Percentiles rank a stretch among this genome's conserved stretches.
Conservation (phyloP, 345 rosid species). For the Reutealis trisperma region DNA sequence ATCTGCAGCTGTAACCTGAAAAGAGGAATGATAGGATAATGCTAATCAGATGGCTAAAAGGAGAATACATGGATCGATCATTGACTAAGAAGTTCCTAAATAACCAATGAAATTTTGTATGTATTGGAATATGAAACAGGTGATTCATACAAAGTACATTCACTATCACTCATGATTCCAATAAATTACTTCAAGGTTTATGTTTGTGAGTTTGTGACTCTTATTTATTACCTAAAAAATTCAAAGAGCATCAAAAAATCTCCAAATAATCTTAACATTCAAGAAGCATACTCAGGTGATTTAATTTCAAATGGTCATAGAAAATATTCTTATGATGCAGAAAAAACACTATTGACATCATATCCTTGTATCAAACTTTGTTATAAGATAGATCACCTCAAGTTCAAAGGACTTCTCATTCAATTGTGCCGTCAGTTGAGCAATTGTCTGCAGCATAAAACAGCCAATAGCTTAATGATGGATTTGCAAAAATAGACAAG, state of each 20-base stretch:
- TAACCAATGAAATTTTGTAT: neutral
- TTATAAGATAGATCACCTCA: slow-evolving; percentile 56
- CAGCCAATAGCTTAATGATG: slow-evolving; percentile 22
- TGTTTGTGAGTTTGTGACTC: neutral
- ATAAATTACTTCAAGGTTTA: neutral
- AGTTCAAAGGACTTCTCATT: slow-evolving; percentile 95
- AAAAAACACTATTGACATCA: slow-evolving; percentile 8
- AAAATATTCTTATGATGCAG: neutral
- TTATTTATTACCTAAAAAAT: neutral
- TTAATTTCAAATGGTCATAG: neutral
- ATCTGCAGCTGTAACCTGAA: slow-evolving; percentile 92
- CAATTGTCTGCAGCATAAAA: slow-evolving; percentile 61
- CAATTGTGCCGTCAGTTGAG: slow-evolving; percentile 72
- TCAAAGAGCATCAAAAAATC: neutral
- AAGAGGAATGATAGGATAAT: slow-evolving; percentile 1
- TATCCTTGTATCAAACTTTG: slow-evolving; percentile 11
- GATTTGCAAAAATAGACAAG: slow-evolving; percentile 13
- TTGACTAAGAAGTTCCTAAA: neutral
- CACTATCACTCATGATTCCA: neutral
- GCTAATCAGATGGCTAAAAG: slow-evolving; percentile 9
- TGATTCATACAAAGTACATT: neutral
- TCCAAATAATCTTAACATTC: neutral
- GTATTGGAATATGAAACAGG: neutral
- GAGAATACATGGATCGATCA: neutral
- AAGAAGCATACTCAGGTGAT: slow-evolving; percentile 1